A percentile compares a stretch with the other conserved stretches of the same genome.
phyloP scores from a whole-genome alignment of 768 basidiomycete species.

The Daedalea quercina region DNA sequence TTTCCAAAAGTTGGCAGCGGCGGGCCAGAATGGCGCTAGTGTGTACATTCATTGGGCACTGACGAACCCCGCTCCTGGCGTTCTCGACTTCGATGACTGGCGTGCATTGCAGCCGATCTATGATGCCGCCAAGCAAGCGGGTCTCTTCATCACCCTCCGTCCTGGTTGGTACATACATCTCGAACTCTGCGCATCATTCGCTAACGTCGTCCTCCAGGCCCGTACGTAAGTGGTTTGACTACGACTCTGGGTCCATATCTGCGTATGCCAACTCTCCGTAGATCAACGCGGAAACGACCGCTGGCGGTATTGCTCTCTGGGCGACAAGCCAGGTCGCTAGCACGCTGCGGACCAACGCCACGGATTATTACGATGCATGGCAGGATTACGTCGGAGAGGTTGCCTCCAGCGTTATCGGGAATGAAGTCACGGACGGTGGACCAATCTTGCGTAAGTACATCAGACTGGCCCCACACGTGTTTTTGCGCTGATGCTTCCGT shows the following conservation, averaged over 20 bases:
- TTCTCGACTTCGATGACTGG: conserved; percentile 67
- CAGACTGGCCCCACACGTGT: neutral
- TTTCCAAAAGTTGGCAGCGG: conserved; percentile 74
- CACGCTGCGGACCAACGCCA: conserved; percentile 63
- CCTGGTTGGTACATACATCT: conserved; percentile 44
- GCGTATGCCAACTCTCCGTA: conserved; percentile 25
- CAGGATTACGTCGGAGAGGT: conserved; percentile 63
- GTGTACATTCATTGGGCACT: conserved; percentile 80
- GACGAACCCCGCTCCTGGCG: conserved; percentile 66
- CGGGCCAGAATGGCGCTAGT: conserved; percentile 69
- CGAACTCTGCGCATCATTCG: neutral
- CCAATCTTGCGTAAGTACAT: conserved; percentile 57
- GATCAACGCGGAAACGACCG: conserved; percentile 79
- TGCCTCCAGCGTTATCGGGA: conserved; percentile 48
- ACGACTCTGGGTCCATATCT: neutral
- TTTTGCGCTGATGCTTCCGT: neutral
- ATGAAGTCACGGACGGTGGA: conserved; percentile 68
- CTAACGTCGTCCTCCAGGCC: conserved; percentile 5
- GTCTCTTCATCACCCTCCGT: conserved; percentile 73
- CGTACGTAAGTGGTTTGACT: conserved; percentile 20
- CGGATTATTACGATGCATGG: conserved; percentile 69
- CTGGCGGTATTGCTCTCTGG: conserved; percentile 70
- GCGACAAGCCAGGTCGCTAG: conserved; percentile 61
- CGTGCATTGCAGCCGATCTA: conserved; percentile 64
- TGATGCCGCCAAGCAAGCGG: conserved; percentile 66